These are phyloP conservation scores for Penicillium pancosmium DNA, from an alignment of 495 filamentous ascomycete species.

Conservation along the genomic window DNA sequence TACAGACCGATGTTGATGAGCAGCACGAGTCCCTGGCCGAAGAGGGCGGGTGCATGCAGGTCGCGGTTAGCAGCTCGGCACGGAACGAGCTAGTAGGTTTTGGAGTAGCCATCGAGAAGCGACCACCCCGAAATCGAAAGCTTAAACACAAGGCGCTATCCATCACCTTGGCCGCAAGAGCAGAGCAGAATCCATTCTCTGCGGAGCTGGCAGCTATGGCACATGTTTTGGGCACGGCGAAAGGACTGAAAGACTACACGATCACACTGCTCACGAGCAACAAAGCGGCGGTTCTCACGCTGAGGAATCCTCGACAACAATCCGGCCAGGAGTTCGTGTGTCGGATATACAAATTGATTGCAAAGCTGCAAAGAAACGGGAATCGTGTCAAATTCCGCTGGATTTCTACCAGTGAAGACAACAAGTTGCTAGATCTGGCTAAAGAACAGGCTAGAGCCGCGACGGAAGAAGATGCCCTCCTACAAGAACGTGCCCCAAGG, in stretches of 20 bases:
- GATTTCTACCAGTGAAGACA: conserved; percentile 19
- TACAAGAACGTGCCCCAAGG: conserved; percentile 12
- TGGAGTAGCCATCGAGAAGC: no score
- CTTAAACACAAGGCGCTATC: conserved; percentile 14
- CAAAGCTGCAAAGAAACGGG: conserved; percentile 21
- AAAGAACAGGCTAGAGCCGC: conserved; percentile 28
- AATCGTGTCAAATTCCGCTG: conserved; percentile 18
- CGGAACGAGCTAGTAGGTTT: no score
- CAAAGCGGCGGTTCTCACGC: conserved; percentile 25
- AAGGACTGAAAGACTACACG: conserved; percentile 15
- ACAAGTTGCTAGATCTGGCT: conserved; percentile 23
- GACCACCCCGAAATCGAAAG: conserved; percentile 13
- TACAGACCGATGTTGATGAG: conserved; percentile 6
- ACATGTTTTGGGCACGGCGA: conserved; percentile 16
- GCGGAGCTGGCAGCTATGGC: conserved; percentile 23
- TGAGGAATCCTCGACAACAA: no score
- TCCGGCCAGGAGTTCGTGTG: conserved; percentile 22
- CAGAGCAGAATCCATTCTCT: conserved; percentile 23
- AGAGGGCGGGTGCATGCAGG: conserved; percentile 14
- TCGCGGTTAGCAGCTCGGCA: no score
- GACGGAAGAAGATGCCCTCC: conserved; percentile 15
- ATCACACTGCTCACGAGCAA: conserved; percentile 26
- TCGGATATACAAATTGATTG: conserved; percentile 26
- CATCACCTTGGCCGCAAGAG: conserved; percentile 9
- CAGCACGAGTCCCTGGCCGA: conserved; percentile 3